Percentiles rank a stretch among this genome's conserved stretches.
These are phyloP conservation scores for Tephrocybe rancida DNA, from an alignment of 768 basidiomycete species.

Conservation along the genomic window DNA sequence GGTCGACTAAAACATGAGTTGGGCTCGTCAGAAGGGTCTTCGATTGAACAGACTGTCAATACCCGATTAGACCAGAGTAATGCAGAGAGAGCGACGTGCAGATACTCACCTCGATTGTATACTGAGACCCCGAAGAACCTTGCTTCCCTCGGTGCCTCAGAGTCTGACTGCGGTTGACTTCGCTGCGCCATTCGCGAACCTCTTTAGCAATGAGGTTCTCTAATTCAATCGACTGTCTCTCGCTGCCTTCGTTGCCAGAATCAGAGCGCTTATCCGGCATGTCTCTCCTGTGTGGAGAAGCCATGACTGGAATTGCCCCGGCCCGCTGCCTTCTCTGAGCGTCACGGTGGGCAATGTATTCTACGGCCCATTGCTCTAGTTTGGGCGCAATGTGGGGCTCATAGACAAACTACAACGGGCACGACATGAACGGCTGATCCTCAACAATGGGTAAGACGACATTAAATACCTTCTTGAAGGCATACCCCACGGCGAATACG, in stretches of 20 bases:
- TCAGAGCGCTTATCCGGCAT: conserved; percentile 25
- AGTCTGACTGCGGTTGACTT: conserved; percentile 33
- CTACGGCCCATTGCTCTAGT: conserved; percentile 50
- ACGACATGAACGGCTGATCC: background rate
- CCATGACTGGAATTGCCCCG: conserved; percentile 17
- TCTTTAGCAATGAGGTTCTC: conserved; percentile 54
- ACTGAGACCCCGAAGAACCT: conserved; percentile 18
- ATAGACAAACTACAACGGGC: conserved; percentile 56
- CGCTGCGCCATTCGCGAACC: conserved; percentile 54
- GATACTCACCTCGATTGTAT: conserved; percentile 48
- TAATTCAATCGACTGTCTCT: conserved; percentile 42
- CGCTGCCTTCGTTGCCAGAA: conserved; percentile 19
- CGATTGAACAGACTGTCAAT: background rate
- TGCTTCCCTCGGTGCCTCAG: conserved; percentile 34
- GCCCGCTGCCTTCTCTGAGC: conserved; percentile 32
- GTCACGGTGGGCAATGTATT: conserved; percentile 35
- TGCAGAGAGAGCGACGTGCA: conserved; percentile 2
- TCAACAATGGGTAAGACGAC: background rate
- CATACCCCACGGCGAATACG: conserved; percentile 16
- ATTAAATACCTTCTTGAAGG: conserved; percentile 17
- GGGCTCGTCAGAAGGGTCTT: conserved; percentile 45
- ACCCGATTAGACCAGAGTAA: conserved; percentile 3
- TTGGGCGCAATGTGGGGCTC: conserved; percentile 70
- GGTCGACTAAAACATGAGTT: conserved; percentile 47
- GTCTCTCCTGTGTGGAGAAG: conserved; percentile 24